Evolutionary conservation across 495 filamentous ascomycete species (phyloP).

Genomic region (Xylaria scruposa): DNA sequence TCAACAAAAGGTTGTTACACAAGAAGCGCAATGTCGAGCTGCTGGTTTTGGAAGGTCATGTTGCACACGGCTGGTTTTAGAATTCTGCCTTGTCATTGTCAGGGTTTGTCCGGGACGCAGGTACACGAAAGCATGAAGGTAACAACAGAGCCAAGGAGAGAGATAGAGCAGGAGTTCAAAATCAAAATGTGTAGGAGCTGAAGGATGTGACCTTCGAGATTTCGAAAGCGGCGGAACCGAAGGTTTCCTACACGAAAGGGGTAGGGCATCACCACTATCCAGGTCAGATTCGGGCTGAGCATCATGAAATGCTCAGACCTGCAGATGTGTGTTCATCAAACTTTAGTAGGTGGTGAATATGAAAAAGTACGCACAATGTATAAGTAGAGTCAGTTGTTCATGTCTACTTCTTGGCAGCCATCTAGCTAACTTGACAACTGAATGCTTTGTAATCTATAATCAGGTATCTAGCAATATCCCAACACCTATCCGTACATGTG

Average conservation of each 20-base stretch:
- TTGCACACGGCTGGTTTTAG: not conserved
- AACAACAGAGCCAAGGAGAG: not conserved
- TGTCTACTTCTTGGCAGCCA: not conserved
- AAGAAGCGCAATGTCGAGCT: not conserved
- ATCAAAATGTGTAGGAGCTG: not conserved
- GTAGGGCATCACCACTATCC: too few species aligned
- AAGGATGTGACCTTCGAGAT: not conserved
- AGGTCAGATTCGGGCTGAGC: not conserved
- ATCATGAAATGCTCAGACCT: not conserved
- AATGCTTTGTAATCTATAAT: not conserved
- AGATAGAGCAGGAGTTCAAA: not conserved
- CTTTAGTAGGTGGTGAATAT: not conserved
- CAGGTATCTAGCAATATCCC: not conserved
- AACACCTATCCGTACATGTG: not conserved
- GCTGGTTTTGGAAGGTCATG: slow-evolving; percentile 13
- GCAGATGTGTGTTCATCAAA: not conserved
- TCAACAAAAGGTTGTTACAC: not conserved
- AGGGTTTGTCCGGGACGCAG: not conserved
- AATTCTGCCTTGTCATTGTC: not conserved
- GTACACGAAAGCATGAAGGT: not conserved
- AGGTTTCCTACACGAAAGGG: not conserved
- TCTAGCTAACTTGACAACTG: not conserved
- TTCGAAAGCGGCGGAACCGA: not conserved
- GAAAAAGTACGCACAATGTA: not conserved
- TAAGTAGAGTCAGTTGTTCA: not conserved